Conservation (phyloP, 805 yeast species). For the Zygosaccharomyces bisporus region DNA sequence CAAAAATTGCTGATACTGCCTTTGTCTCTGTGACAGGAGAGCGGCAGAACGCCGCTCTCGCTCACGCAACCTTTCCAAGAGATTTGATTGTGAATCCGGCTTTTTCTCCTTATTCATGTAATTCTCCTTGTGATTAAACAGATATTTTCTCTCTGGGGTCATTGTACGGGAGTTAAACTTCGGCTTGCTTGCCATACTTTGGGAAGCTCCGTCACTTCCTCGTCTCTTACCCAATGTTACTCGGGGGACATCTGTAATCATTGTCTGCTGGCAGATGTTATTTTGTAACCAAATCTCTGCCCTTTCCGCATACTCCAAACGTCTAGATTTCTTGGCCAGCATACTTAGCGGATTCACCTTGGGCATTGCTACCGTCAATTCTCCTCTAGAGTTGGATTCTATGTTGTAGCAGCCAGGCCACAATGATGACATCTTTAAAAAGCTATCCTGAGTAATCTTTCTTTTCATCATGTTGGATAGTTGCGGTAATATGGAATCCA, state of each 20-base stretch:
- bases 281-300: conserved; percentile 25
- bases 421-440: conserved; percentile 27
- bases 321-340: conserved; percentile 29
- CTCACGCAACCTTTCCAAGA: conserved; percentile 29
- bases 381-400: conserved; percentile 23
- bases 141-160: conserved; percentile 10
- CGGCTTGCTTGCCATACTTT: neutral
- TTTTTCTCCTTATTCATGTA: conserved; percentile 17
- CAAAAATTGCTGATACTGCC: conserved; percentile 28
- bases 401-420: conserved; percentile 32
- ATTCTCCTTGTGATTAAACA: conserved; percentile 23
- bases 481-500: conserved; percentile 28
- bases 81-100: conserved; percentile 23
- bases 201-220: conserved; percentile 14
- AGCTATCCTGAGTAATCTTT: conserved; percentile 26
- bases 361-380: conserved; percentile 26
- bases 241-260: conserved; percentile 26
- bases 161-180: conserved; percentile 1
- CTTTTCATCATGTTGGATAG: conserved; percentile 29
- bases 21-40: conserved; percentile 27
- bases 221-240: conserved; percentile 26
- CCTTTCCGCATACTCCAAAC: conserved; percentile 23
- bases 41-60: conserved; percentile 29
- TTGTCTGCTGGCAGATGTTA: neutral
- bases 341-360: conserved; percentile 15